phyloP scores from a whole-genome alignment of 148 eudicot genomes.

The Pouteria glomerata region DNA sequence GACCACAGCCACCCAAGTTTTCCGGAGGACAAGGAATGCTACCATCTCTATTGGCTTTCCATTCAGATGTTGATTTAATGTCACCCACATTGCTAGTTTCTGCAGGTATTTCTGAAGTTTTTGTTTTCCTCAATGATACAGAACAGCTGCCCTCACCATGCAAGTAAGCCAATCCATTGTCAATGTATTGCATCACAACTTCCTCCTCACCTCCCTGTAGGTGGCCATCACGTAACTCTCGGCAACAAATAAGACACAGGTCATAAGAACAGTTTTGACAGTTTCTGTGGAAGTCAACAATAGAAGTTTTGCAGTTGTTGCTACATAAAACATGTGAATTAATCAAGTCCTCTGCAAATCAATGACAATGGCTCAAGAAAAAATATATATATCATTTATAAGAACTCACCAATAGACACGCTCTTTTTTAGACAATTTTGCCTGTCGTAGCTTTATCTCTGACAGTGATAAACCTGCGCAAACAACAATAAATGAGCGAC shows the following conservation, averaged over 20 bases:
- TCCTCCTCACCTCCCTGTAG: slow-evolving; percentile 33
- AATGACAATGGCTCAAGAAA: background rate
- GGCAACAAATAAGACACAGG: slow-evolving; percentile 54
- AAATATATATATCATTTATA: background rate
- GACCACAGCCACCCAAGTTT: slow-evolving; percentile 46
- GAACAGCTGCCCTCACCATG: slow-evolving; percentile 22
- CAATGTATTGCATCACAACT: slow-evolving; percentile 25
- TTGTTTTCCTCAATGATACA: background rate
- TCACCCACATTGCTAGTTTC: background rate
- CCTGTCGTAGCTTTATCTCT: slow-evolving; percentile 15
- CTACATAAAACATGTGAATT: slow-evolving; percentile 33
- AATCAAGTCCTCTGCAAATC: background rate
- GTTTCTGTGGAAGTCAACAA: slow-evolving; percentile 46
- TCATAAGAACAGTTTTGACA: slow-evolving; percentile 47
- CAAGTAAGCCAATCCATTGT: slow-evolving; percentile 32
- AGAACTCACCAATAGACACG: slow-evolving; percentile 37
- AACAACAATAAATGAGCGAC: background rate
- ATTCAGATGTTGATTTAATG: slow-evolving; percentile 19
- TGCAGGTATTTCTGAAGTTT: slow-evolving; percentile 5
- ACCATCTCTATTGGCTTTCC: slow-evolving; percentile 44
- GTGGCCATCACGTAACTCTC: slow-evolving; percentile 44
- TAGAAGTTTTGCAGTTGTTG: slow-evolving; percentile 45
- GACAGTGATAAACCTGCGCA: slow-evolving; percentile 27
- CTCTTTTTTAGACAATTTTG: slow-evolving; percentile 17
- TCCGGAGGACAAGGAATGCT: slow-evolving; percentile 44